Conservation (phyloP, 129 eudicot genomes). For the Tanacetum coccineum region DNA sequence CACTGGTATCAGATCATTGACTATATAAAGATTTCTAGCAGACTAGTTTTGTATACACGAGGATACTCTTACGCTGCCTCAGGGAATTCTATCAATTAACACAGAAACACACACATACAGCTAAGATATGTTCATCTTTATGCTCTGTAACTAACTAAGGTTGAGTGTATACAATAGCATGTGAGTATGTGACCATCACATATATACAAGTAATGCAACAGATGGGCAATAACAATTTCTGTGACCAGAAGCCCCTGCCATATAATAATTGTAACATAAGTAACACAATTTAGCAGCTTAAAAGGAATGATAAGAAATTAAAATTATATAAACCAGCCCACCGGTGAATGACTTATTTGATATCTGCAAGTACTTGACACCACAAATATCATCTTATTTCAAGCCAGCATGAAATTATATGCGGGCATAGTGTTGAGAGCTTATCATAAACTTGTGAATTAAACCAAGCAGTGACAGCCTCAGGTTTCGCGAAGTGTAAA, state of each 20-base stretch:
- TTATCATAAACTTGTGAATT: background rate
- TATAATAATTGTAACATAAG: background rate
- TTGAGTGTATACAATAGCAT: background rate
- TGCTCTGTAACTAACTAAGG: background rate
- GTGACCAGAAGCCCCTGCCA: conserved; percentile 8
- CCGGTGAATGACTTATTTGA: background rate
- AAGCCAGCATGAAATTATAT: background rate
- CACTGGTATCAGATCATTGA: conserved; percentile 6
- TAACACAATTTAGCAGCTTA: background rate
- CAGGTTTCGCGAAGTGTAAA: no score
- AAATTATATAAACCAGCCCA: background rate
- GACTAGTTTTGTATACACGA: background rate
- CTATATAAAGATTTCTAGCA: conserved; percentile 3
- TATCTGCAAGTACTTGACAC: background rate
- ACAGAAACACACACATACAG: background rate
- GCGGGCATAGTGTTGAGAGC: background rate
- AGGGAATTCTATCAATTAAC: no score
- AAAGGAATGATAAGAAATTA: background rate
- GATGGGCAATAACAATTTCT: background rate
- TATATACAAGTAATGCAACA: background rate
- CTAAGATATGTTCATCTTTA: background rate
- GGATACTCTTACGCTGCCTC: background rate
- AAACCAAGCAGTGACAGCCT: background rate
- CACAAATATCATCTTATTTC: background rate
- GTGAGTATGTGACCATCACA: background rate